phyloP scores from a whole-genome alignment of 495 filamentous ascomycete species.

The Tuber magnatum region DNA sequence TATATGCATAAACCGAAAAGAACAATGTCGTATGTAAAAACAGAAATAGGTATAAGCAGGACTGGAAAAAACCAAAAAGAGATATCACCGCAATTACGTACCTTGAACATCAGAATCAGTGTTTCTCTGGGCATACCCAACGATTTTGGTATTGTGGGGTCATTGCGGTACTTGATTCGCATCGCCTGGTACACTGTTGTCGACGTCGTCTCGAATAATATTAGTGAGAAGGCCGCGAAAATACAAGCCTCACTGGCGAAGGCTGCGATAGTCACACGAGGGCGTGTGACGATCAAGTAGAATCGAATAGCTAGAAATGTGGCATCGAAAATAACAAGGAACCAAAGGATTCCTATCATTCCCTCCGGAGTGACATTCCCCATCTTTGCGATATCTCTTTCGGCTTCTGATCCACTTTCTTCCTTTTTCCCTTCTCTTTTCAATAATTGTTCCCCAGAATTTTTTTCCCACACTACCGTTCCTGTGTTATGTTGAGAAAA shows the following conservation, averaged over 20 bases:
- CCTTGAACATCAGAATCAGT: slow-evolving; percentile 25
- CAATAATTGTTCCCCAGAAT: not conserved
- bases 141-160: slow-evolving; percentile 11
- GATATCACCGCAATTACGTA: not conserved
- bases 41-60: not conserved
- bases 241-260: slow-evolving; percentile 24
- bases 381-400: slow-evolving; percentile 4
- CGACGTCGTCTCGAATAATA: slow-evolving; percentile 15
- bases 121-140: slow-evolving; percentile 18
- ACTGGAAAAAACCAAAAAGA: not conserved
- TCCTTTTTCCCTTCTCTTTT: not conserved
- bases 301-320: slow-evolving; percentile 23
- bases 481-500: not conserved
- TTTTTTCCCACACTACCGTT: not conserved
- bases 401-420: not conserved
- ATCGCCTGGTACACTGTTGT: slow-evolving; percentile 21
- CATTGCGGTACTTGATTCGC: slow-evolving; percentile 23
- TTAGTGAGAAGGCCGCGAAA: slow-evolving; percentile 17
- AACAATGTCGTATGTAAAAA: not conserved
- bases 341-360: slow-evolving; percentile 26
- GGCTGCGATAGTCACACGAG: slow-evolving; percentile 17
- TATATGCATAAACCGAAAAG: not conserved
- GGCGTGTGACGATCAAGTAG: slow-evolving; percentile 21
- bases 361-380: slow-evolving; percentile 17
- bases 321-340: slow-evolving; percentile 18